Percentiles rank a stretch among this genome's conserved stretches.
phyloP scores from a whole-genome alignment of 1,284 basidiomycete species.

The Trametes versicolor region DNA sequence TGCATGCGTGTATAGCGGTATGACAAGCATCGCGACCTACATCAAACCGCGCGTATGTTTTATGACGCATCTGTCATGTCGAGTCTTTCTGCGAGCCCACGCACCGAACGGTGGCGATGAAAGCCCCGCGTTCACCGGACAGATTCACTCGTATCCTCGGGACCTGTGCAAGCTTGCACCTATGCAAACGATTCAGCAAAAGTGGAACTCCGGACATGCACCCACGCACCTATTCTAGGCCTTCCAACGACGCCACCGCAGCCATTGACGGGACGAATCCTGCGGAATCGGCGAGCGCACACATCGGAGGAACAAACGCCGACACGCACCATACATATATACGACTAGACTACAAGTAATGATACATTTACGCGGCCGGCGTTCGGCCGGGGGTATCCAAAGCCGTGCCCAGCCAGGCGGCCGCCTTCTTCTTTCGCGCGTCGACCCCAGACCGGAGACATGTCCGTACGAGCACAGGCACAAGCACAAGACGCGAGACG shows the following conservation, averaged over 20 bases:
- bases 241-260: not conserved
- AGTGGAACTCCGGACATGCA: not conserved
- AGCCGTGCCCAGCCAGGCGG: slow-evolving; percentile 22
- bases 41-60: too few relatives aligned
- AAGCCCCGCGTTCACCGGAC: not conserved
- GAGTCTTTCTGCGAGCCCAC: not conserved
- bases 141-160: not conserved
- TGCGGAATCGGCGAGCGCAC: too few relatives aligned
- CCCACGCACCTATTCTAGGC: not conserved
- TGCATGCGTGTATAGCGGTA: too few relatives aligned
- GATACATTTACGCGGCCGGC: slow-evolving; percentile 29
- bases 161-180: not conserved
- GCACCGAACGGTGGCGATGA: not conserved
- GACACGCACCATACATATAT: slow-evolving; percentile 32
- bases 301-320: not conserved
- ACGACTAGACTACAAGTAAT: slow-evolving; percentile 37
- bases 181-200: not conserved
- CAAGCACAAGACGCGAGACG: slow-evolving; percentile 13
- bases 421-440: slow-evolving; percentile 22
- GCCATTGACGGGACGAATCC: too few relatives aligned
- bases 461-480: slow-evolving; percentile 26
- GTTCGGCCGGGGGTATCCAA: slow-evolving; percentile 33
- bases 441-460: not conserved
- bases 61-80: too few relatives aligned
- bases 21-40: too few relatives aligned